These are phyloP conservation scores for Kwoniella mangroviensis DNA, from an alignment of 768 basidiomycete genomes.

Conservation along the genomic window DNA sequence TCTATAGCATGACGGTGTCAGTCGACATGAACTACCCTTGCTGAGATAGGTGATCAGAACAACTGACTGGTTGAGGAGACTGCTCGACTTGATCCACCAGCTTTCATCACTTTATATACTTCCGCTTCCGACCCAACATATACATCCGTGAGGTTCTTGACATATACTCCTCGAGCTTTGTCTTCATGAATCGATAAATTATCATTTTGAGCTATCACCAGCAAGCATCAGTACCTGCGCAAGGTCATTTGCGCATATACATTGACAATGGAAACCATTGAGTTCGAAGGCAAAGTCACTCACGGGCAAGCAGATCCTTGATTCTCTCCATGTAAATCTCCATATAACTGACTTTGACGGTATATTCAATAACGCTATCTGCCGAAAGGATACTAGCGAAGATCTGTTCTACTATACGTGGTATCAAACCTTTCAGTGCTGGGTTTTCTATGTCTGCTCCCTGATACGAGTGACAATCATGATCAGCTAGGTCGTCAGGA, in stretches of 20 bases:
- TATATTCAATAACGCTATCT: slow-evolving; percentile 92
- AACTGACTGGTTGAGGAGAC: slow-evolving; percentile 88
- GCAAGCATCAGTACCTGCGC: no score
- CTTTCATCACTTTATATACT: slow-evolving; percentile 98
- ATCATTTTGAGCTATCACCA: slow-evolving; percentile 83
- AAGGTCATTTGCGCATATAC: no score
- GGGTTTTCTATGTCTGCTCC: slow-evolving; percentile 94
- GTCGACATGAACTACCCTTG: background rate
- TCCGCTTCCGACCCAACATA: slow-evolving; percentile 95
- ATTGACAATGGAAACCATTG: no score
- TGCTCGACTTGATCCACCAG: slow-evolving; percentile 86
- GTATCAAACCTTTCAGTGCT: slow-evolving; percentile 94
- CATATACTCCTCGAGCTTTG: slow-evolving; percentile 95
- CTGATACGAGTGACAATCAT: slow-evolving; percentile 60
- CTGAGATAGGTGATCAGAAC: background rate
- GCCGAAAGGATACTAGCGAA: slow-evolving; percentile 97
- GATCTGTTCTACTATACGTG: slow-evolving; percentile 97
- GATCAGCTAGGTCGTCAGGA: background rate
- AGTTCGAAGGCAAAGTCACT: slow-evolving; percentile 57
- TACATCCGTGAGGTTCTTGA: slow-evolving; percentile 95
- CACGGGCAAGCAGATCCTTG: slow-evolving; percentile 91
- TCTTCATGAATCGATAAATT: slow-evolving; percentile 99
- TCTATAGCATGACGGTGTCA: slow-evolving; percentile 62
- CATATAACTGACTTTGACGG: slow-evolving; percentile 99
- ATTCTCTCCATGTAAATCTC: slow-evolving; percentile 98